These are phyloP conservation scores for Suillus fuscotomentosus DNA, from an alignment of 768 basidiomycete species.

Conservation along the genomic window DNA sequence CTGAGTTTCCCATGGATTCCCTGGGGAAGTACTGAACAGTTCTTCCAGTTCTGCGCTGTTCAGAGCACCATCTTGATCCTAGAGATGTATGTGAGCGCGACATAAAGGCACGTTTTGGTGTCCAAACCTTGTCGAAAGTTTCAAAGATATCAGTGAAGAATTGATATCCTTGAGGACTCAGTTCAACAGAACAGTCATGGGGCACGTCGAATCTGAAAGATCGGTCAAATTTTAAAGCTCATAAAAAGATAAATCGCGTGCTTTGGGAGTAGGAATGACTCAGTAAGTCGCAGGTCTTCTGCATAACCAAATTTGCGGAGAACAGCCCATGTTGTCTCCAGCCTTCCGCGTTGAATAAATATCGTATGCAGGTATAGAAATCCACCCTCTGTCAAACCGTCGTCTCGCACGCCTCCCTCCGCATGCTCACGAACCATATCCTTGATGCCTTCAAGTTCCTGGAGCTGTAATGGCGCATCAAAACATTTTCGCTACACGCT, in stretches of 20 bases:
- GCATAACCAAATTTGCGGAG: slow-evolving; percentile 94
- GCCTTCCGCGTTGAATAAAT: slow-evolving; percentile 92
- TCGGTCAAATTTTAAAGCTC: slow-evolving; percentile 13
- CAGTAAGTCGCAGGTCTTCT: slow-evolving; percentile 87
- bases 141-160: slow-evolving; percentile 98
- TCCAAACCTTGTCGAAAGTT: slow-evolving; percentile 81
- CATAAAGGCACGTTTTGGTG: not conserved
- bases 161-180: slow-evolving; percentile 91
- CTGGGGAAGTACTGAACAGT: slow-evolving; percentile 91
- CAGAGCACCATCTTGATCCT: slow-evolving; percentile 96
- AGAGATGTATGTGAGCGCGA: slow-evolving; percentile 8
- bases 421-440: slow-evolving; percentile 85
- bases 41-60: slow-evolving; percentile 81
- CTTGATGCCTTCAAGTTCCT: slow-evolving; percentile 96
- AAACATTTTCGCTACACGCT: slow-evolving; percentile 84
- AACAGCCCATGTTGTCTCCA: slow-evolving; percentile 98
- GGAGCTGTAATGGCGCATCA: slow-evolving; percentile 84
- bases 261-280: slow-evolving; percentile 88
- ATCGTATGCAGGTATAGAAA: slow-evolving; percentile 94
- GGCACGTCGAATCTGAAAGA: slow-evolving; percentile 84
- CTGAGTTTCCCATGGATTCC: slow-evolving; percentile 93
- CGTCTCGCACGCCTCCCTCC: slow-evolving; percentile 69
- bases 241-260: slow-evolving; percentile 37
- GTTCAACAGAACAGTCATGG: slow-evolving; percentile 90
- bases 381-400: slow-evolving; percentile 87